These are phyloP conservation scores for Komagataella pastoris DNA, from an alignment of 805 yeast species.

Conservation along the genomic window DNA sequence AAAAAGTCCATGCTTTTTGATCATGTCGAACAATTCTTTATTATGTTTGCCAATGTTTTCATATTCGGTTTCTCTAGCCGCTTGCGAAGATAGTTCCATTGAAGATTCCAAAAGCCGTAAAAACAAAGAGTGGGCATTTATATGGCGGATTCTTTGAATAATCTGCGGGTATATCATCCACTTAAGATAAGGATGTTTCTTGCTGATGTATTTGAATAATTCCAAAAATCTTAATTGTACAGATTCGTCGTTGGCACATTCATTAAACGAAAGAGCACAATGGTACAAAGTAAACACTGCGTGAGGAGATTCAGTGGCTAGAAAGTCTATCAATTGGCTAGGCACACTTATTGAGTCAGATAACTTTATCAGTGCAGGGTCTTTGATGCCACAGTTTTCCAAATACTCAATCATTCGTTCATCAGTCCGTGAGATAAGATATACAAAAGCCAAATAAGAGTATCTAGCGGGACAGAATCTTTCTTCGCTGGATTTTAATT, in stretches of 20 bases:
- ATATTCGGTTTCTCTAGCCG: conserved; percentile 19
- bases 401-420: conserved; percentile 19
- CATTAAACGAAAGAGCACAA: conserved; percentile 2
- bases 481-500: neutral
- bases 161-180: conserved; percentile 7
- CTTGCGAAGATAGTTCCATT: conserved; percentile 3
- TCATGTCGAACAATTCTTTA: conserved; percentile 5
- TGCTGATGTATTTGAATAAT: conserved; percentile 3
- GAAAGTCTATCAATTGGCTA: conserved; percentile 15
- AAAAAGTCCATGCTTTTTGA: neutral
- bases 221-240: conserved; percentile 3
- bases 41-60: conserved; percentile 10
- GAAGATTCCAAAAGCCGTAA: conserved; percentile 3
- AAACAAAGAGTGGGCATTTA: conserved; percentile 2
- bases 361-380: conserved; percentile 17
- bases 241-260: conserved; percentile 4
- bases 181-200: conserved; percentile 6
- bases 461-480: neutral
- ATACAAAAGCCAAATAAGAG: conserved; percentile 17
- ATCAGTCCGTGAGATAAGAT: conserved; percentile 20
- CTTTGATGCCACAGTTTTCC: conserved; percentile 18
- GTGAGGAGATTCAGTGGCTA: conserved; percentile 2
- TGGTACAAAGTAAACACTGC: conserved; percentile 4
- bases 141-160: conserved; percentile 1
- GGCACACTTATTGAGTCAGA: conserved; percentile 25